phyloP scores from a whole-genome alignment of 1,284 basidiomycete species.

The Irpex sp. region DNA sequence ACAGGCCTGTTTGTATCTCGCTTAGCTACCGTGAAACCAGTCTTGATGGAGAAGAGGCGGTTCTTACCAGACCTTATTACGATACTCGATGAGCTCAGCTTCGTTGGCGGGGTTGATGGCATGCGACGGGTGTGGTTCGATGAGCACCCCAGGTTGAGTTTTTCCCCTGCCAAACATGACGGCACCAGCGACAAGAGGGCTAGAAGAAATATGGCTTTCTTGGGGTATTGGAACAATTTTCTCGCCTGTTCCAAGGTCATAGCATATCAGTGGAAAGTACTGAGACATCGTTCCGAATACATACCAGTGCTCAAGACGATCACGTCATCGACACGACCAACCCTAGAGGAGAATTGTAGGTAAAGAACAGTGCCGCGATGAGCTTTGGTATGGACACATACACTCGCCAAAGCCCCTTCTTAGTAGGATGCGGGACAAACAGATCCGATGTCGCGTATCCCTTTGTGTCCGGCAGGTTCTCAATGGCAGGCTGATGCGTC shows the following conservation, averaged over 20 bases:
- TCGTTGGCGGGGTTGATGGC: constrained; percentile 5
- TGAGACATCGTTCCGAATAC: not conserved
- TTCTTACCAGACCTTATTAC: constrained; percentile 14
- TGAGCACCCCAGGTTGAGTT: constrained; percentile 19
- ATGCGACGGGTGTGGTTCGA: constrained; percentile 16
- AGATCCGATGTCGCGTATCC: constrained; percentile 17
- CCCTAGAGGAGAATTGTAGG: constrained; percentile 12
- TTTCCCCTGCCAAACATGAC: constrained; percentile 21
- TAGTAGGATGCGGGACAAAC: constrained; percentile 15
- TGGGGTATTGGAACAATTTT: constrained; percentile 28
- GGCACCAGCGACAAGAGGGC: constrained; percentile 25
- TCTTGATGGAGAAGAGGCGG: not conserved
- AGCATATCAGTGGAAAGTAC: not conserved
- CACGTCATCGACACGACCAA: constrained; percentile 17
- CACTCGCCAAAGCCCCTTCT: constrained; percentile 18
- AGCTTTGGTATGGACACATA: not conserved
- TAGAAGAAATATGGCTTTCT: constrained; percentile 25
- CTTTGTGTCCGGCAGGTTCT: constrained; percentile 12
- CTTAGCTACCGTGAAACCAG: no score
- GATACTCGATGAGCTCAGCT: constrained; percentile 1
- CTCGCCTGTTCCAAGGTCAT: constrained; percentile 10
- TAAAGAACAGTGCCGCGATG: not conserved
- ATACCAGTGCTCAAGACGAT: constrained; percentile 19
- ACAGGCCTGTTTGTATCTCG: constrained; percentile 1
- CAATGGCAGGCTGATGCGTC: constrained; percentile 15